Base-by-base conservation (phyloP, 352 stramenopile genomes). In the Phytopythium delawarense region DNA sequence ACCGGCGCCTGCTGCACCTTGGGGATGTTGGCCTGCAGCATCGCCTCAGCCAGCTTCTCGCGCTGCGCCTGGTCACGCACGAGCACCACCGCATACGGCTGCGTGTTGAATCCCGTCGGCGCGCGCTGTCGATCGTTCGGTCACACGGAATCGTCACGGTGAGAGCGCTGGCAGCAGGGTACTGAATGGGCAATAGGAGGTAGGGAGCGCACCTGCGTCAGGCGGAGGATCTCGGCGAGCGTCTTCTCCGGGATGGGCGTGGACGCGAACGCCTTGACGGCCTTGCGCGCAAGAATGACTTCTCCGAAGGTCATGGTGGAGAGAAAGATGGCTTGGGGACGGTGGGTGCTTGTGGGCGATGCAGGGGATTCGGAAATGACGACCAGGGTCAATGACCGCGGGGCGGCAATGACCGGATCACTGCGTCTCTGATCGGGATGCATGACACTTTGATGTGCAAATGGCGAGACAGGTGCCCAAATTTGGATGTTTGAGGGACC, bases 1-100 rank as follows among this genome's bases (percentile, higher is more conserved):
- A 94, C 73, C 0, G 87, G 84, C 1, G 85, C 85, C 34, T 92
- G 73, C 49, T 87, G 77, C 28, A 94, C 84, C 64, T 90, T 91
- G 57, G 70, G 66, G 40, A 52, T 76, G 59, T 95, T 95, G 13
- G 72, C 76, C 6, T 69, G 81, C 37, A 94, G 76, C 87, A 96
- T 96, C 21, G 80, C 80, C 18, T 81, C 72, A 0, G 75, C 81
- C 12, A 96, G 63, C 39, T 78, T 78, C 28, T 93, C 73, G 21
- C 87, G 85, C 23, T 92, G 79, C 21, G 69, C 75, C 30, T 82
- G 70, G 25, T 91, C 76, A 35, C 85, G 80, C 44, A 96, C 78
- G 30, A 96, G 32, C 23, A 96, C 74, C 16, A 75, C 85, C 0
- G 81, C 81, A 56, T 91, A 96, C 39, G 85, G 84, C 63, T 92